Base-by-base conservation (phyloP, 2,329 filamentous ascomycete species). In the Diplodia seriata region DNA sequence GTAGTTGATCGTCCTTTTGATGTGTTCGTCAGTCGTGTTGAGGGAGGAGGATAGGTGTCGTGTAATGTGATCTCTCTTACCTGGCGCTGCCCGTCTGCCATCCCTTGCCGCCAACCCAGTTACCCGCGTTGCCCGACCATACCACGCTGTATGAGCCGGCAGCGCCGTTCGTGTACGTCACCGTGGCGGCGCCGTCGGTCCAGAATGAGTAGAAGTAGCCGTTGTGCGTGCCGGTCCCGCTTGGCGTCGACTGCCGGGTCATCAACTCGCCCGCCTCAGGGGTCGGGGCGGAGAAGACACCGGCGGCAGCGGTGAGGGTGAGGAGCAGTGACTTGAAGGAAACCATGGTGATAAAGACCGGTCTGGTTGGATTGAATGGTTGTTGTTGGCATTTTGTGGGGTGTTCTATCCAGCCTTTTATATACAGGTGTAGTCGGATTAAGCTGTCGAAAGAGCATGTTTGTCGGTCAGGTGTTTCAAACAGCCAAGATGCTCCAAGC, bases 201-300 rank as follows among this genome's bases (percentile, higher is more conserved):
- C 85, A 89, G 80, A 82, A 88, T 8, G 84, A 86, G 77, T 86
- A 89, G 80, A 84, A 89, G 79, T 82, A 89, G 67, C 86, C 86
- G 72, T 86, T 84, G 78, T 85, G 79, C 7, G 80, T 84, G 61
- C 86, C 86, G 3, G 82, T 84, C 70, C 80, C 84, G 65, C 80
- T 75, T 7, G 59, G 50, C 31, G 84, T 85, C 54, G 76, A 75
- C 66, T 81, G 74, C 69, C 80, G 79, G 69, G 77, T 75, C 49
- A 80, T 72, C 20, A 65, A 20, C 62, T 65, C 62, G 49, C 33
- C 50, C 23, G 62, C 62, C 68, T 78, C 70, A 47, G 74, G 77
- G 53, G 77, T 69, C 18, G 80, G 81, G 55, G 77, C 75, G 47
- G 78, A 77, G 59, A 80, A 69, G 33, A 74, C 77, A 54, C 76